These are phyloP conservation scores for Aspergillus bombycis DNA, from an alignment of 2,329 filamentous ascomycete genomes.

Conservation along the genomic window DNA sequence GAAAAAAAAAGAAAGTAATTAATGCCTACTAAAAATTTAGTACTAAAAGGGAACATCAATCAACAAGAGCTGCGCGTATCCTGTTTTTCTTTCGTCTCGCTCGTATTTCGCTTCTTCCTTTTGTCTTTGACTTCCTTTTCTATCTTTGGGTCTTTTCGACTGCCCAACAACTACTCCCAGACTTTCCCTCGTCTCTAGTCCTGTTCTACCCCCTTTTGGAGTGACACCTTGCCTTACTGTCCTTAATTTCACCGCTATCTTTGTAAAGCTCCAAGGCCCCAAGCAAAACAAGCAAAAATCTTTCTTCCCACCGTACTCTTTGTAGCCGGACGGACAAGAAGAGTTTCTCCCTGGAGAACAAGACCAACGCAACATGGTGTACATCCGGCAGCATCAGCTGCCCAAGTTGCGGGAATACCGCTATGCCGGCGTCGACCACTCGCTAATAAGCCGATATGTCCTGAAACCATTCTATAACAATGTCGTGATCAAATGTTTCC, in stretches of 20 bases:
- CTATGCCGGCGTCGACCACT: constrained; percentile 90
- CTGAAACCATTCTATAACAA: constrained; percentile 98
- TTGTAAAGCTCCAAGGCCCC: background rate
- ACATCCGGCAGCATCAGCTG: constrained; percentile 90
- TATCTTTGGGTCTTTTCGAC: constrained; percentile 2
- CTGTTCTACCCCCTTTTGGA: background rate
- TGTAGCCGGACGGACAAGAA: constrained; percentile 2
- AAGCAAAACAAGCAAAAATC: background rate
- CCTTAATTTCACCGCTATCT: constrained; percentile 3
- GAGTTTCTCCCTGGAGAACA: constrained; percentile 4
- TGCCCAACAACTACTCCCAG: background rate
- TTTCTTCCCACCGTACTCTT: background rate
- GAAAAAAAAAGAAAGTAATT: constrained; percentile 25
- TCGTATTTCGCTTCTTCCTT: constrained; percentile 9
- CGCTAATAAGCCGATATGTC: constrained; percentile 85
- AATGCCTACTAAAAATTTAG: constrained; percentile 12
- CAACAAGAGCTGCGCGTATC: constrained; percentile 8
- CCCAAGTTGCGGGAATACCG: constrained; percentile 91
- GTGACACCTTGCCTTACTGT: constrained; percentile 2
- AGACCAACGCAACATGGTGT: constrained; percentile 71
- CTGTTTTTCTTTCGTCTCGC: constrained; percentile 10
- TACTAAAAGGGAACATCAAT: constrained; percentile 11
- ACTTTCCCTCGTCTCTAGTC: background rate
- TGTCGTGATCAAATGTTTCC: constrained; percentile 91
- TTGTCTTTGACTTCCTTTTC: background rate